Evolutionary conservation across 176 grass and related monocot genomes (phyloP), one percentile per base, ranked within the genome.

Genomic region (Pontederia paniculata): DNA sequence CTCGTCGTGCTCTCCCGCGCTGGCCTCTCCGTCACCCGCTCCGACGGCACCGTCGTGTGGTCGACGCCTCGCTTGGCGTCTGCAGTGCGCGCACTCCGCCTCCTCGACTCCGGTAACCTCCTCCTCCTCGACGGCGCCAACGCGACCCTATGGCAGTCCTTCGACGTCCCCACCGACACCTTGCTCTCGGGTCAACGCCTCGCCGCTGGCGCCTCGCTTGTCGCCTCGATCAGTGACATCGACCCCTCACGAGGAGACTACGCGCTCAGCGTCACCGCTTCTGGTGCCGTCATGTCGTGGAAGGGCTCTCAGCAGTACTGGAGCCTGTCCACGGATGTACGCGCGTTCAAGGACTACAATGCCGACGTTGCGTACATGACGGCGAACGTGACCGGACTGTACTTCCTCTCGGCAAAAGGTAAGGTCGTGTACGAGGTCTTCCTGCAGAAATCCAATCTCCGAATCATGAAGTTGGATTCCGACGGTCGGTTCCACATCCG

Each of bases 141-240:
- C 72, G 69, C 68, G 15, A 74, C 91, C 57, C 53, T 89, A 10
- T 96, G 91, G 91, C 70, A 78, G 42, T 89, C 91, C 45, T 96
- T 96, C 68, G 79, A 96, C 1, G 42, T 58, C 56, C 71, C 85
- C 42, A 81, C 82, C 0, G 91, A 96, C 74, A 62, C 85, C 4
- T 50, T 96, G 17, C 48, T 96, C 31, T 76, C 85, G 9, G 77
- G 73, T 0, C 91, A 96, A 52, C 43, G 1, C 48, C 77, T 96
- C 51, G 64, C 8, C 50, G 65, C 65, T 43, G 85, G 82, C 1
- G 64, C 79, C 9, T 59, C 55, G 58, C 69, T 96, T 3, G 64
- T 74, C 0, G 77, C 79, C 19, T 55, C 70, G 50, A 67, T 44
- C 57, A 37, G 9, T 16, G 1, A 56, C 12, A 48, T 10, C 9